Base-by-base conservation (phyloP, 1,284 basidiomycete genomes). In the Sparassis latifolia region DNA sequence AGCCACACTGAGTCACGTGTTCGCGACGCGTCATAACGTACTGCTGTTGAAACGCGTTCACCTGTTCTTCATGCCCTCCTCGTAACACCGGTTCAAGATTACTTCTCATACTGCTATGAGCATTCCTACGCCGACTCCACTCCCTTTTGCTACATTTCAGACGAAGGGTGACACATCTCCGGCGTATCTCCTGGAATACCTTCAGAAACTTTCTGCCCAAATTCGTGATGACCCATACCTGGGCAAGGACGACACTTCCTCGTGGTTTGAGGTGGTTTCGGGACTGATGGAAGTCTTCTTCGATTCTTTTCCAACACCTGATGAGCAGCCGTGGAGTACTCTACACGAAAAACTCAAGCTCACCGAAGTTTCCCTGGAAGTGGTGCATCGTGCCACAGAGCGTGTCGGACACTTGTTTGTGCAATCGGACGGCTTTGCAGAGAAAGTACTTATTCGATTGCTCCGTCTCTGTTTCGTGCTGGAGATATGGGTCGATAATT, bases 321-420 rank as follows among this genome's bases (percentile, higher is more conserved):
- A 64, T 42, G 66, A 58, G 62, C 68, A 50, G 61, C 68, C 69
- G 29, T 86, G 82, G 80, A 71, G 66, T 39, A 66, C 73, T 5
- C 69, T 80, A 55, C 72, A 78, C 55, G 82, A 85, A 60, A 80
- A 78, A 55, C 69, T 81, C 48, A 73, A 69, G 47, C 66, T 86
- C 50, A 75, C 76, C 2, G 74, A 80, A 33, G 63, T 73, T 12
- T 74, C 77, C 5, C 66, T 87, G 45, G 73, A 79, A 31, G 67
- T 83, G 47, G 69, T 85, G 45, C 68, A 71, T 54, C 69, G 73
- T 45, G 73, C 77, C 32, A 69, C 77, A 5, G 62, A 63, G 55
- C 72, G 72, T 38, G 74, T 79, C 28, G 74, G 78, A 33, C 74
- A 71, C 10, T 65, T 85, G 28, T 81, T 78, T 57, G 61, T 66